These are phyloP conservation scores for Paxillus rubicundulus DNA, from an alignment of 768 basidiomycete genomes.

Conservation along the genomic window DNA sequence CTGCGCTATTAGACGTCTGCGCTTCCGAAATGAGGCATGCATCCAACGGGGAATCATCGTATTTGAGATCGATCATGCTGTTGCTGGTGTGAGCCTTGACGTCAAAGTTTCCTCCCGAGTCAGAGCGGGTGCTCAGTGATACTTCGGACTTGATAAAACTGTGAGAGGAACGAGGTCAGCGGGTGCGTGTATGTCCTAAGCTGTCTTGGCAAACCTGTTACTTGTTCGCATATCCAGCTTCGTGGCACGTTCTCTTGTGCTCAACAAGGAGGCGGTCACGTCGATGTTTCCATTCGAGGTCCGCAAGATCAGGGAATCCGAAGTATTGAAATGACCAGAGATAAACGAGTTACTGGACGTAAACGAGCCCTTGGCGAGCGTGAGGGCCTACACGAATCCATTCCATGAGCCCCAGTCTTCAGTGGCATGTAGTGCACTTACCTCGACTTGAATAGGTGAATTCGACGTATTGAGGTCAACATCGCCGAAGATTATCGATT, in stretches of 20 bases:
- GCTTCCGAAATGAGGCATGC: conserved; percentile 31
- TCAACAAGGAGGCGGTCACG: conserved; percentile 25
- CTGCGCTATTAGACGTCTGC: conserved; percentile 34
- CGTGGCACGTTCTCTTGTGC: not conserved
- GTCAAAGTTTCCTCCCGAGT: conserved; percentile 28
- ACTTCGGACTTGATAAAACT: conserved; percentile 21
- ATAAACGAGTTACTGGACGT: conserved; percentile 36
- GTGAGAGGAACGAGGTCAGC: not conserved
- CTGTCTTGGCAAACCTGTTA: conserved; percentile 15
- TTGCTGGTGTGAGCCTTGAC: conserved; percentile 37
- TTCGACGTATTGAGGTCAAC: conserved; percentile 25
- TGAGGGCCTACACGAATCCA: conserved; percentile 29
- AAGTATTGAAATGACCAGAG: conserved; percentile 36
- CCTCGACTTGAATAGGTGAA: conserved; percentile 25
- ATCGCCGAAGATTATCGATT: conserved; percentile 25
- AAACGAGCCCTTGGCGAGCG: conserved; percentile 19
- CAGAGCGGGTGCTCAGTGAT: conserved; percentile 27
- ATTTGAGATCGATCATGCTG: conserved; percentile 23
- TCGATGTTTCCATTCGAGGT: conserved; percentile 38
- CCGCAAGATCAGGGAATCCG: conserved; percentile 23
- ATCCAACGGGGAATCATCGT: conserved; percentile 30
- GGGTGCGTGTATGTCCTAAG: not conserved
- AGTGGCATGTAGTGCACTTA: conserved; percentile 12
- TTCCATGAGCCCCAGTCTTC: not conserved
- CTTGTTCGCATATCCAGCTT: conserved; percentile 21